These are phyloP conservation scores for Solidago caesia DNA, from an alignment of 129 eudicot genomes.

Conservation along the genomic window DNA sequence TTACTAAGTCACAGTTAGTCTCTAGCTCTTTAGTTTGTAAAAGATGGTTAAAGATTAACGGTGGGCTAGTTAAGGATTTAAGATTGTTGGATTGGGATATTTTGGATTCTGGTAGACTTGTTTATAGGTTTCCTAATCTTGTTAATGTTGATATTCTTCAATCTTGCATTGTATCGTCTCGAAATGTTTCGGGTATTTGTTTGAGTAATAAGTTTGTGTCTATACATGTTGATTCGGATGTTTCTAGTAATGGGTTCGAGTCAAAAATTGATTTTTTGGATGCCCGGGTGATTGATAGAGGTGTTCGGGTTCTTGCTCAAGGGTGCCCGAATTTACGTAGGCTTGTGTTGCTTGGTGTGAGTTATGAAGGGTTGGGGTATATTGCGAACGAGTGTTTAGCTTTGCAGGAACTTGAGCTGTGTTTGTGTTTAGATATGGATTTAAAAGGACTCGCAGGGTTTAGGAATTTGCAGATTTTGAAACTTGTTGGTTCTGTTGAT, in stretches of 20 bases:
- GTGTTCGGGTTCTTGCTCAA: slow-evolving; percentile 56
- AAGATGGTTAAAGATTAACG: slow-evolving; percentile 60
- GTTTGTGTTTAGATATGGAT: slow-evolving; percentile 51
- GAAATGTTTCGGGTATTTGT: slow-evolving; percentile 62
- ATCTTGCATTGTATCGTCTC: slow-evolving; percentile 49
- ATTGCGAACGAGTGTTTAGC: slow-evolving; percentile 63
- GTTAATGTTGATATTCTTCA: slow-evolving; percentile 55
- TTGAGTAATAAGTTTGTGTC: slow-evolving; percentile 52
- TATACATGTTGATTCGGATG: slow-evolving; percentile 43
- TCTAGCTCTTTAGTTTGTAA: slow-evolving; percentile 61
- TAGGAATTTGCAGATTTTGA: slow-evolving; percentile 76
- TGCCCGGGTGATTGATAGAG: slow-evolving; percentile 50
- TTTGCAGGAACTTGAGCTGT: slow-evolving; percentile 83
- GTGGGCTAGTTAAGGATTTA: slow-evolving; percentile 50
- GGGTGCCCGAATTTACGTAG: slow-evolving; percentile 69
- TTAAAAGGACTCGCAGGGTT: slow-evolving; percentile 53
- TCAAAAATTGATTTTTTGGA: slow-evolving; percentile 50
- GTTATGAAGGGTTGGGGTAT: slow-evolving; percentile 52
- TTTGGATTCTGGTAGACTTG: slow-evolving; percentile 73
- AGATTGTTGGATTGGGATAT: slow-evolving; percentile 87
- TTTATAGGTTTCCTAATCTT: slow-evolving; percentile 69
- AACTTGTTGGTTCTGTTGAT: slow-evolving; percentile 55
- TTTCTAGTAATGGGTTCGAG: slow-evolving; percentile 35
- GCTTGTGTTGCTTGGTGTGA: slow-evolving; percentile 51
- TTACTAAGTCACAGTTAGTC: slow-evolving; percentile 47